Evolutionary conservation across 805 yeast species (phyloP).

Genomic region (Pichia membranifaciens): DNA sequence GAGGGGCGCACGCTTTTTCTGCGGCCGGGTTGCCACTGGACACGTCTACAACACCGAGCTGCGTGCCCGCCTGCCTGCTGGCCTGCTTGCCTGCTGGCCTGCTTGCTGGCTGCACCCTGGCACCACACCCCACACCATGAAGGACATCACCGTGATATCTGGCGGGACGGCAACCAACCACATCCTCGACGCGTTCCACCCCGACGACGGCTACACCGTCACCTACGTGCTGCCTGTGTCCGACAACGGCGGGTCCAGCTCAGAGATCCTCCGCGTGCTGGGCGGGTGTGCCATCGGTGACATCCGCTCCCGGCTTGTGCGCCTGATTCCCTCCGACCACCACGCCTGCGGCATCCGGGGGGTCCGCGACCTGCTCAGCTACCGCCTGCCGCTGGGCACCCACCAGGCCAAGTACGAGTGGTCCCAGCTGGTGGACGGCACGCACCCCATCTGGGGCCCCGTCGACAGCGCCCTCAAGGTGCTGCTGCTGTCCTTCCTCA

Average conservation of each 20-base stretch:
- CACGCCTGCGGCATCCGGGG: constrained; percentile 21
- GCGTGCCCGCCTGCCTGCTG: too few relatives aligned
- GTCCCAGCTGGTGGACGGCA: constrained; percentile 73
- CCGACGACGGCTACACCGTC: constrained; percentile 20
- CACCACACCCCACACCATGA: neutral
- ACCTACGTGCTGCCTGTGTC: constrained; percentile 75
- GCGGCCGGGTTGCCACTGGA: too few relatives aligned
- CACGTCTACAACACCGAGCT: too few relatives aligned
- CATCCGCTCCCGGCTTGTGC: constrained; percentile 70
- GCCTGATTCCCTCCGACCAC: constrained; percentile 54
- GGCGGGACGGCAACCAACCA: constrained; percentile 90
- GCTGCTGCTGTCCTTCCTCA: constrained; percentile 67
- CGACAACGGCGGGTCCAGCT: constrained; percentile 94
- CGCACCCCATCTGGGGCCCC: constrained; percentile 60
- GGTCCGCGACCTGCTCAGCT: constrained; percentile 32
- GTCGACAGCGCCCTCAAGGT: constrained; percentile 60
- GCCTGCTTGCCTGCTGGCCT: too few relatives aligned
- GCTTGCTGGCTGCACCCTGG: too few relatives aligned
- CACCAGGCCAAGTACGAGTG: constrained; percentile 62
- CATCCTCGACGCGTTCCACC: constrained; percentile 49
- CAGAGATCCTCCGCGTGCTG: constrained; percentile 75
- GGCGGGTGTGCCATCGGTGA: constrained; percentile 98
- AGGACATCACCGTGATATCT: constrained; percentile 38
- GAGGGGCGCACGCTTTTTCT: too few relatives aligned
- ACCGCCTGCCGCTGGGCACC: constrained; percentile 41